These are phyloP conservation scores for Friedmanniomyces endolithicus DNA, from an alignment of 495 filamentous ascomycete genomes.

Conservation along the genomic window DNA sequence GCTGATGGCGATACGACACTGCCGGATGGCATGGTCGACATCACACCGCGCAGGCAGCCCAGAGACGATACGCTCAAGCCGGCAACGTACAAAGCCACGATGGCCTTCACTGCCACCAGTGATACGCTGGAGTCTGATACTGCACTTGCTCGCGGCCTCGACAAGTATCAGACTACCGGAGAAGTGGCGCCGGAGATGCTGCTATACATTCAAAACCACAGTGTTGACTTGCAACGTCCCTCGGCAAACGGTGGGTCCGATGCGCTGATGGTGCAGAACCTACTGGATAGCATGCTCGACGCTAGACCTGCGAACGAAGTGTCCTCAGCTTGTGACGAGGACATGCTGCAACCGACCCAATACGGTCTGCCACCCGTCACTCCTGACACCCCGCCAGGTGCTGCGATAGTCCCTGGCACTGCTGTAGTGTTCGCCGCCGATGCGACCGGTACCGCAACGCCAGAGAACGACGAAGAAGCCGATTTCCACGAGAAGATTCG, in stretches of 20 bases:
- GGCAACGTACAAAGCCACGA: not conserved
- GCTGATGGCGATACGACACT: not conserved
- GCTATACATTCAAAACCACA: conserved; percentile 21
- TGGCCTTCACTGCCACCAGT: not conserved
- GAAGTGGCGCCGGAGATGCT: conserved; percentile 24
- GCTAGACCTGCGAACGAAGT: not conserved
- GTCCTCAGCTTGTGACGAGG: not conserved
- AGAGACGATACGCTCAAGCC: conserved; percentile 11
- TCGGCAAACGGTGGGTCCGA: conserved; percentile 21
- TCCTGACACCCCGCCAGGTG: conserved; percentile 16
- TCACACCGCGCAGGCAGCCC: conserved; percentile 1
- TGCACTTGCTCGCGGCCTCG: conserved; percentile 4
- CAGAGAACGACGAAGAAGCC: not conserved
- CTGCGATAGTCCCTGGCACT: conserved; percentile 8
- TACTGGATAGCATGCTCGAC: conserved; percentile 20
- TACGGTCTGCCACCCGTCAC: conserved; percentile 15
- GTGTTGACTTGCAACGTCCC: conserved; percentile 19
- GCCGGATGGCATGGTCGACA: not conserved
- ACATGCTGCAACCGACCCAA: not conserved
- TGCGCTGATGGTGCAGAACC: conserved; percentile 26
- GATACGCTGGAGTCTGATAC: not conserved
- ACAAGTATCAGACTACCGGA: conserved; percentile 12
- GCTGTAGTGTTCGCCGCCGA: conserved; percentile 13
- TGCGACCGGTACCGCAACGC: not conserved
- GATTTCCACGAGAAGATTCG: conserved; percentile 13